Base-by-base conservation (phyloP, 2,329 filamentous ascomycete genomes). In the Hansfordia pulvinata region DNA sequence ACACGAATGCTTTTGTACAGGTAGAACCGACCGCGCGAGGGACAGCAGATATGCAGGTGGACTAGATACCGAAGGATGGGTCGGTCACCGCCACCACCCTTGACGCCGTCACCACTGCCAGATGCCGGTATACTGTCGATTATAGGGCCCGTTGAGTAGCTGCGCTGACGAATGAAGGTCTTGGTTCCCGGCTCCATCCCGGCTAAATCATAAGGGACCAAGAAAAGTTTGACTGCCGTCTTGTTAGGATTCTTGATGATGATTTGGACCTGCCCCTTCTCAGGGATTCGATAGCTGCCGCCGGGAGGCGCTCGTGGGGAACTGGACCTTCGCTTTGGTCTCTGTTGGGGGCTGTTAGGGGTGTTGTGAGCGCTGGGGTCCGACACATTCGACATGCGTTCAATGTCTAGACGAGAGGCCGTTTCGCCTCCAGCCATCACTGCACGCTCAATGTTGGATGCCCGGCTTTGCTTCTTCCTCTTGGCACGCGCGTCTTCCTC, bases 201-300 rank as follows among this genome's bases (percentile, higher is more conserved):
- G 1, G 73, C 67, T 2, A 98, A 61, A 46, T 96, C 85, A 41
- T 96, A 98, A 0, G 88, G 90, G 3, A 98, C 73, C 14, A 96
- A 64, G 40, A 96, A 96, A 1, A 98, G 62, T 50, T 98, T 96
- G 29, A 96, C 88, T 2, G 90, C 90, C 4, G 90, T 96, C 48
- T 96, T 96, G 56, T 96, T 93, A 10, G 86, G 88, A 42, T 96
- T 98, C 50, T 96, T 96, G 49, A 98, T 83, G 34, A 98, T 78
- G 36, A 98, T 93, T 43, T 98, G 90, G 10, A 98, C 62, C 51
- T 96, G 90, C 0, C 90, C 90, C 49, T 86, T 80, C 44, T 90
- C 77, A 1, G 90, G 90, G 28, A 98, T 93, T 22, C 90, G 77
- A 49, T 96, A 98, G 44, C 81, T 83, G 19, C 90, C 88, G 6